Base-by-base conservation (phyloP, 2,329 filamentous ascomycete species). In the Colletotrichum ledebouriae region DNA sequence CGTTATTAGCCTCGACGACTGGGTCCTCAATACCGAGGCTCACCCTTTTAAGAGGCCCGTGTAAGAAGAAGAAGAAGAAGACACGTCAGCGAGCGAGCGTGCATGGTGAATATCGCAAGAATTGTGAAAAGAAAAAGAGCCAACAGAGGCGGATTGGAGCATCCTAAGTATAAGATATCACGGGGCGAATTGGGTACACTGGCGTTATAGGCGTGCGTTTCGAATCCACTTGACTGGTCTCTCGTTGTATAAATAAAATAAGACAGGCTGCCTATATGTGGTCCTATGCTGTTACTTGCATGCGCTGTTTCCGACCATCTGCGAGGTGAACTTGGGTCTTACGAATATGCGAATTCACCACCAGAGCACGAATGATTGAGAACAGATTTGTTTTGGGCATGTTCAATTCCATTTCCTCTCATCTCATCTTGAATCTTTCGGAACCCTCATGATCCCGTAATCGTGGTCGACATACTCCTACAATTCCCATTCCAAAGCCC, bases 1-100 rank as follows among this genome's bases (percentile, higher is more conserved):
- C 58, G 80, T 90, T n/a, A 80, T 92, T 46, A 91, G 86, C 74
- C 79, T 92, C 63, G 90, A 92, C 76, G 88, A 91, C 59, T 91
- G 86, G 84, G 89, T 92, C 53, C 79, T 91, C 69, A 89, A 89
- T 74, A 89, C 87, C 0, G 87, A 89, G 78, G 87, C 87, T 22
- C 87, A 89, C 74, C 87, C 87, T 1, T 85, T 89, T 73, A 82
- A 77, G 75, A 77, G 85, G 72, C 83, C 83, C 10, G 76, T 73
- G 17, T 79, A 63, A 71, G 12, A 39, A 39, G 13, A 15, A 39
- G 13, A 15, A 39, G 13, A 15, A 39, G 13, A 15, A 5, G n/a
- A 42, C 17, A 34, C 34, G 37, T 55, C 12, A 63, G 47, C 29
- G 34, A 10, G 49, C 17, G 17, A 59, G 46, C n/a, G 46, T 25